These are phyloP conservation scores for Colletotrichum liriopes DNA, from an alignment of 2,329 filamentous ascomycete species.

Conservation along the genomic window DNA sequence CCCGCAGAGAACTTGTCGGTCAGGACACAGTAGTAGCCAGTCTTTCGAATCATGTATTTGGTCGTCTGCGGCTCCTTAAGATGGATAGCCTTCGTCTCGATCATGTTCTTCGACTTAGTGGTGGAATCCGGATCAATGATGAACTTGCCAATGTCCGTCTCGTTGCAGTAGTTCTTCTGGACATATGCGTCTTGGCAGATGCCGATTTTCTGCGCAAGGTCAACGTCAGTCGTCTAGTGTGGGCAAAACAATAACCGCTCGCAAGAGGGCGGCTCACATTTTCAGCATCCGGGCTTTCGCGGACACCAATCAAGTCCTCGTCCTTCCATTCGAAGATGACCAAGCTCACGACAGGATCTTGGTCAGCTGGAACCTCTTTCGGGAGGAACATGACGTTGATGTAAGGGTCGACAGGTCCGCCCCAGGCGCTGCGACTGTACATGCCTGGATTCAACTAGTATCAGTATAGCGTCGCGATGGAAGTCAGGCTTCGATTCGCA, in stretches of 20 bases:
- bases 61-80: conserved; percentile 81
- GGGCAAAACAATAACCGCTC: neutral
- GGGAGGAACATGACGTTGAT: conserved; percentile 87
- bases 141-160: conserved; percentile 86
- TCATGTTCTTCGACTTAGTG: conserved; percentile 77
- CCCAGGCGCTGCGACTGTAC: conserved; percentile 93
- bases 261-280: conserved; percentile 61
- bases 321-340: conserved; percentile 97
- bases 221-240: conserved; percentile 50
- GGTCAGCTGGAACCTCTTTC: conserved; percentile 69
- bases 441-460: conserved; percentile 73
- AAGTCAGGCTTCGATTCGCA: neutral
- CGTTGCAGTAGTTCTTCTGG: conserved; percentile 79
- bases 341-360: conserved; percentile 84
- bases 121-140: conserved; percentile 85
- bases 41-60: conserved; percentile 89
- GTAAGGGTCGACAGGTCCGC: conserved; percentile 88
- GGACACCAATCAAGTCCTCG: conserved; percentile 81
- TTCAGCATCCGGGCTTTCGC: conserved; percentile 66
- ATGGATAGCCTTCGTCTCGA: conserved; percentile 86
- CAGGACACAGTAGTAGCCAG: conserved; percentile 95
- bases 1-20: conserved; percentile 79
- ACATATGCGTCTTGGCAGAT: conserved; percentile 86
- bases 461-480: conserved; percentile 4
- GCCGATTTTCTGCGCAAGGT: conserved; percentile 54